A percentile compares a stretch with the other conserved stretches of the same genome.
phyloP scores from a whole-genome alignment of 202 grass and related monocot species.

The Digitaria exilis region DNA sequence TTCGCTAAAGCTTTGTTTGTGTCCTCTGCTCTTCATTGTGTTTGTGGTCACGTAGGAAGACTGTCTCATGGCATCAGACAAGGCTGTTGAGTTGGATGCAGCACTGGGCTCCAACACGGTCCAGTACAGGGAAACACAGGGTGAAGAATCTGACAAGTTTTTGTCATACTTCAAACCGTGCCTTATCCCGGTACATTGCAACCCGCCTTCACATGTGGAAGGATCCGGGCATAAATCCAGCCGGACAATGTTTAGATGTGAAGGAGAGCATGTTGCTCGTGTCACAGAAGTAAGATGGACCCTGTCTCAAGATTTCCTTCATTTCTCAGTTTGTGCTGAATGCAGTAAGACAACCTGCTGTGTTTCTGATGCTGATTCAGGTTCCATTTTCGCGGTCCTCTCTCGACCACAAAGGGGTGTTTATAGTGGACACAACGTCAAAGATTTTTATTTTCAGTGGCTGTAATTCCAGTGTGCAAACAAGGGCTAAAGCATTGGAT shows the following conservation, averaged over 20 bases:
- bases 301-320: not conserved
- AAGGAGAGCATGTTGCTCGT: slow-evolving; percentile 75
- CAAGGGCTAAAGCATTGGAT: slow-evolving; percentile 84
- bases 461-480: slow-evolving; percentile 69
- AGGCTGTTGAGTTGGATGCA: slow-evolving; percentile 77
- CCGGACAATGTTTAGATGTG: slow-evolving; percentile 63
- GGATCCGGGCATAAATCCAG: slow-evolving; percentile 31
- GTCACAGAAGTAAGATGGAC: slow-evolving; percentile 63
- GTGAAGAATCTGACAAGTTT: slow-evolving; percentile 80
- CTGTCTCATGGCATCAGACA: slow-evolving; percentile 66
- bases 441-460: slow-evolving; percentile 87
- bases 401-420: slow-evolving; percentile 68
- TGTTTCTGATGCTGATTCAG: slow-evolving; percentile 40
- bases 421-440: slow-evolving; percentile 74
- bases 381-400: slow-evolving; percentile 72
- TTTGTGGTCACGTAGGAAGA: slow-evolving; percentile 60
- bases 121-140: slow-evolving; percentile 81
- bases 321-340: not conserved
- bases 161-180: slow-evolving; percentile 96
- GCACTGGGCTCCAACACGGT: slow-evolving; percentile 71
- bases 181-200: slow-evolving; percentile 68
- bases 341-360: not conserved
- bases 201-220: slow-evolving; percentile 34
- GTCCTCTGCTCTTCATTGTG: slow-evolving; percentile 6
- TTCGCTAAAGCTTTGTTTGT: slow-evolving; percentile 31